Evolutionary conservation across 2,329 filamentous ascomycete genomes (phyloP).

Genomic region (Trichophyton schoenleinii): DNA sequence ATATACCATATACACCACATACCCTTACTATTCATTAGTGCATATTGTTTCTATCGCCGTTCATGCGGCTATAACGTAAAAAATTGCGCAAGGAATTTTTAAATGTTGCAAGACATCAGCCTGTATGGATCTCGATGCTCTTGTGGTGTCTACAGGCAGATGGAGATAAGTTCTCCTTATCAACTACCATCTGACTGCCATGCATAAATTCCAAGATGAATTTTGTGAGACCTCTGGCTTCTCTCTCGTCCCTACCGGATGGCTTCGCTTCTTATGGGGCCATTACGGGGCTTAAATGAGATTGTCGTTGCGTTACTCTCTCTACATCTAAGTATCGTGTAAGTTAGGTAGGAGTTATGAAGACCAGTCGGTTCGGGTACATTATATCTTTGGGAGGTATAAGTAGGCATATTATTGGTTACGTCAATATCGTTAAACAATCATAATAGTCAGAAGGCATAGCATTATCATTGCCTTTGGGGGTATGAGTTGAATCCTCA

Average conservation of each 20-base stretch:
- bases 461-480: background rate
- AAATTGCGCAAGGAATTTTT: background rate
- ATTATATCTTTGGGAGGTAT: background rate
- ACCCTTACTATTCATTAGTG: too few species aligned
- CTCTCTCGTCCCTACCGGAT: constrained; percentile 7
- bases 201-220: constrained; percentile 13
- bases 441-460: background rate
- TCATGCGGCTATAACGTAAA: background rate
- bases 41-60: background rate
- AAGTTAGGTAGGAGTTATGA: background rate
- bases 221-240: constrained; percentile 13
- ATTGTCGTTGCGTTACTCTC: constrained; percentile 20
- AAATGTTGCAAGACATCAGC: background rate
- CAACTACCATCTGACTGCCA: background rate
- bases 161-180: background rate
- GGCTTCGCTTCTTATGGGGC: background rate
- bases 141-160: background rate
- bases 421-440: background rate
- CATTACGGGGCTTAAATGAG: constrained; percentile 8
- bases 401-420: background rate
- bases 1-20: too few species aligned
- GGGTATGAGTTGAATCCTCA: background rate
- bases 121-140: background rate
- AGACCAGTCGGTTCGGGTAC: too few species aligned
- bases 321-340: constrained; percentile 13